A percentile compares a stretch with the other conserved stretches of the same genome.
Evolutionary conservation across 2,329 filamentous ascomycete species (phyloP).

Genomic region (Fusarium pilosicola): DNA sequence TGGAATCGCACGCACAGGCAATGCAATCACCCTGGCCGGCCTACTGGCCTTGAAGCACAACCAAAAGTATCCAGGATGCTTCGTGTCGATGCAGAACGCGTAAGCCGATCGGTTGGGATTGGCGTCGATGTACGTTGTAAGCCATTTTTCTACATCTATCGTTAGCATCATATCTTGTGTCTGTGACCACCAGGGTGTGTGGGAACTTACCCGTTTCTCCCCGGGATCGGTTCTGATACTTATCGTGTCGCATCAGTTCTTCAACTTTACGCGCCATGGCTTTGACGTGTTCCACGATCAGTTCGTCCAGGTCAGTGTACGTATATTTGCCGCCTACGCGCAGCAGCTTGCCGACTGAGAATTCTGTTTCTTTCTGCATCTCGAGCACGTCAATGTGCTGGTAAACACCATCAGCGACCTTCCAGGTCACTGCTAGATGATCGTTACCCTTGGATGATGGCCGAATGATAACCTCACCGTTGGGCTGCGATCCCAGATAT

Average conservation of each 20-base stretch:
- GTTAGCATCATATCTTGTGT: constrained; percentile 33
- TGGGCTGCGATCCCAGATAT: constrained; percentile 84
- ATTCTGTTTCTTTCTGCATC: constrained; percentile 96
- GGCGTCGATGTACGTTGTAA: constrained; percentile 94
- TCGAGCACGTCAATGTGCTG: constrained; percentile 98
- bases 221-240: constrained; percentile 85
- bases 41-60: constrained; percentile 95
- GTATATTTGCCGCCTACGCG: constrained; percentile 89
- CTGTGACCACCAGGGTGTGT: not conserved
- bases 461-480: constrained; percentile 92
- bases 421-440: constrained; percentile 97
- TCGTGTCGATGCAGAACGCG: constrained; percentile 92
- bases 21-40: constrained; percentile 76
- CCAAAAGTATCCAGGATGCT: constrained; percentile 93
- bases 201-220: constrained; percentile 82
- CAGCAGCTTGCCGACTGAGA: constrained; percentile 86
- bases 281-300: constrained; percentile 97
- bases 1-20: constrained; percentile 90
- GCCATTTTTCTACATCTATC: constrained; percentile 80
- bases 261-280: constrained; percentile 98
- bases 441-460: constrained; percentile 96
- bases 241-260: constrained; percentile 93
- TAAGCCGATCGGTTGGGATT: constrained; percentile 95
- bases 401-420: constrained; percentile 94
- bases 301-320: constrained; percentile 94